phyloP scores from a whole-genome alignment of 2,329 filamentous ascomycete genomes.

The Fusarium sp. region DNA sequence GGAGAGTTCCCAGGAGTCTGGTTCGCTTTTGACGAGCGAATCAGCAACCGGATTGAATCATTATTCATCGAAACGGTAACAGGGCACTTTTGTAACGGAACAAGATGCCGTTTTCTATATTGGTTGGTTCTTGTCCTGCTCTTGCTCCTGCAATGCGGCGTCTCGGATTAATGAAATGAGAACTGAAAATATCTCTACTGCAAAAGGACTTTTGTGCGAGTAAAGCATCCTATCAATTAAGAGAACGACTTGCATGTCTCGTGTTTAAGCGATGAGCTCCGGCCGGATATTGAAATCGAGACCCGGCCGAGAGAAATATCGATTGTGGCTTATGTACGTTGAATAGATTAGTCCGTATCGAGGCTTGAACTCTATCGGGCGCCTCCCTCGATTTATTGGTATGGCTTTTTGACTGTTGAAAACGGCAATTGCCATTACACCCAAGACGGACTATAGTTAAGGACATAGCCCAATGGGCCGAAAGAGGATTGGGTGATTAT shows the following conservation, averaged over 20 bases:
- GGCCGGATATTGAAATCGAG: conserved; percentile 35
- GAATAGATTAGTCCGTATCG: conserved; percentile 1
- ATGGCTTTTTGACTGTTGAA: background rate
- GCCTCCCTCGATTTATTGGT: conserved; percentile 12
- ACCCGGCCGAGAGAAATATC: conserved; percentile 37
- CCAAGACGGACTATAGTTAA: background rate
- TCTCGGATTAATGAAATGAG: conserved; percentile 25
- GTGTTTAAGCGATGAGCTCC: conserved; percentile 6
- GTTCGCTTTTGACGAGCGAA: conserved; percentile 27
- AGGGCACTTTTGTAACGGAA: conserved; percentile 29
- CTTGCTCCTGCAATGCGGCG: conserved; percentile 6
- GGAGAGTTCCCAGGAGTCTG: conserved; percentile 28
- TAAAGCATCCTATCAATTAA: background rate
- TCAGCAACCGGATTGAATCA: conserved; percentile 10
- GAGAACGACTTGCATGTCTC: conserved; percentile 31
- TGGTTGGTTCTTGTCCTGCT: conserved; percentile 6
- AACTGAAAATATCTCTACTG: background rate
- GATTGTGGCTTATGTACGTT: conserved; percentile 37
- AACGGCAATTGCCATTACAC: conserved; percentile 12
- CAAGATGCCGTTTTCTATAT: conserved; percentile 11
- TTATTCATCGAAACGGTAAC: conserved; percentile 9
- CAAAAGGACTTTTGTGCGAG: conserved; percentile 26
- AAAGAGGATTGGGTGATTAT: background rate
- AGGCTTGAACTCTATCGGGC: conserved; percentile 30
- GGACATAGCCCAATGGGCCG: background rate